Evolutionary conservation across 2,329 filamentous ascomycete species (phyloP).

Genomic region (Lachnellula cervina): DNA sequence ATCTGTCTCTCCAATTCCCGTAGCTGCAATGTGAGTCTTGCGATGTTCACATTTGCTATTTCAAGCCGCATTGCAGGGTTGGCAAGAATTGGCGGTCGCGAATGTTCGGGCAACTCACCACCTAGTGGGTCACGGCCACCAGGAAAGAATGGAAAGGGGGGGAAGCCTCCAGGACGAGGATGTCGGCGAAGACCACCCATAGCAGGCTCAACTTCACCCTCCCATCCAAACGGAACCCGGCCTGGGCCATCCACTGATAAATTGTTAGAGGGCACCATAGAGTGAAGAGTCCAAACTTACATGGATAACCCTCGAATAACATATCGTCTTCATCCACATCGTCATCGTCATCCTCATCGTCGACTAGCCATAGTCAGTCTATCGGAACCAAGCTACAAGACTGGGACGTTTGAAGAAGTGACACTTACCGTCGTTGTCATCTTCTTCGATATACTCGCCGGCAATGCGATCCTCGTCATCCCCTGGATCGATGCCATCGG

Average conservation of each 20-base stretch:
- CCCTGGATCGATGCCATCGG: constrained; percentile 46
- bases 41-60: no score
- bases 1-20: not conserved
- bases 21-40: no score
- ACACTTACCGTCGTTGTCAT: constrained; percentile 53
- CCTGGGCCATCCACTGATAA: constrained; percentile 23
- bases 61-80: no score
- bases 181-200: constrained; percentile 43
- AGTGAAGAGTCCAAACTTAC: constrained; percentile 37
- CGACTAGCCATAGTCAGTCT: constrained; percentile 29
- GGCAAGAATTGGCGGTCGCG: no score
- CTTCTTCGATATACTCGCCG: constrained; percentile 49
- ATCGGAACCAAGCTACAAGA: not conserved
- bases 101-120: constrained; percentile 35
- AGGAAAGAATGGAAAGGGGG: constrained; percentile 60
- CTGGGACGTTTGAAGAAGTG: not conserved
- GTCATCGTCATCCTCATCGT: constrained; percentile 67
- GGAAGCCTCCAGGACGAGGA: constrained; percentile 46
- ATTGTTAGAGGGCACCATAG: constrained; percentile 4
- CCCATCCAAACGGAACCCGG: constrained; percentile 49
- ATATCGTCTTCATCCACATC: constrained; percentile 65
- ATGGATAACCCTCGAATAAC: constrained; percentile 55
- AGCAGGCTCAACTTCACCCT: constrained; percentile 48
- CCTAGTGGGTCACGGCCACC: constrained; percentile 50
- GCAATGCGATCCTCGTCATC: constrained; percentile 39